Evolutionary conservation across 371 early-diverging fungal genomes (phyloP).

Genomic region (Fennellomyces sp.): DNA sequence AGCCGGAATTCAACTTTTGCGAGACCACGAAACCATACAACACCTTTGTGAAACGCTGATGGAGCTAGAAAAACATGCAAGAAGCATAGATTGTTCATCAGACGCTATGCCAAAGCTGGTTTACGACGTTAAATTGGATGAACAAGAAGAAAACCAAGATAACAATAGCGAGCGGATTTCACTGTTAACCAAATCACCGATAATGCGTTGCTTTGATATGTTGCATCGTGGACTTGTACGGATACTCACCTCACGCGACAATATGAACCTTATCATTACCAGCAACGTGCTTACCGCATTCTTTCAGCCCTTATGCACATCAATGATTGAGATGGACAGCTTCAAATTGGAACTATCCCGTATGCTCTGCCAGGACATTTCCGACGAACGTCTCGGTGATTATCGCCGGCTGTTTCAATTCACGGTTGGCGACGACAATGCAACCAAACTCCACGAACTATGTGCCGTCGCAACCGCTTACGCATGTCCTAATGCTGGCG

Average conservation of each 20-base stretch:
- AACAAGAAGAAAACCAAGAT: neutral
- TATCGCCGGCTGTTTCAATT: slow-evolving; percentile 23
- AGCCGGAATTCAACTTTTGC: neutral
- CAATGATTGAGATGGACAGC: neutral
- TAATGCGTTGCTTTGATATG: slow-evolving; percentile 1
- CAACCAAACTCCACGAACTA: slow-evolving; percentile 30
- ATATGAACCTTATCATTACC: slow-evolving; percentile 17
- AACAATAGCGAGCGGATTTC: neutral
- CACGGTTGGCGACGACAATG: slow-evolving; percentile 25
- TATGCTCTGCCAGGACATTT: slow-evolving; percentile 15
- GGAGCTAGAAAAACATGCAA: neutral
- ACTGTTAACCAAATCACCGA: neutral
- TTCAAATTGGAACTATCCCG: neutral
- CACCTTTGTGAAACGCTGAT: neutral
- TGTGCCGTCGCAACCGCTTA: slow-evolving; percentile 35
- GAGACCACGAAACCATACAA: neutral
- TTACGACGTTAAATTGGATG: neutral
- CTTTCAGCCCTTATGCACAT: slow-evolving; percentile 15
- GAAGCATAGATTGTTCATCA: neutral
- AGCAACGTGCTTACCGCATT: slow-evolving; percentile 20
- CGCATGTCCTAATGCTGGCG: slow-evolving; percentile 5
- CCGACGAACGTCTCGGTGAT: slow-evolving; percentile 15
- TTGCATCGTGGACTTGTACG: slow-evolving; percentile 15
- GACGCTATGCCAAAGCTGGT: neutral
- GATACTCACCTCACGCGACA: slow-evolving; percentile 23